Percentiles rank a stretch among this genome's conserved stretches.
These are phyloP conservation scores for Talaromyces atroroseus DNA, from an alignment of 2,329 filamentous ascomycete species.

Conservation along the genomic window DNA sequence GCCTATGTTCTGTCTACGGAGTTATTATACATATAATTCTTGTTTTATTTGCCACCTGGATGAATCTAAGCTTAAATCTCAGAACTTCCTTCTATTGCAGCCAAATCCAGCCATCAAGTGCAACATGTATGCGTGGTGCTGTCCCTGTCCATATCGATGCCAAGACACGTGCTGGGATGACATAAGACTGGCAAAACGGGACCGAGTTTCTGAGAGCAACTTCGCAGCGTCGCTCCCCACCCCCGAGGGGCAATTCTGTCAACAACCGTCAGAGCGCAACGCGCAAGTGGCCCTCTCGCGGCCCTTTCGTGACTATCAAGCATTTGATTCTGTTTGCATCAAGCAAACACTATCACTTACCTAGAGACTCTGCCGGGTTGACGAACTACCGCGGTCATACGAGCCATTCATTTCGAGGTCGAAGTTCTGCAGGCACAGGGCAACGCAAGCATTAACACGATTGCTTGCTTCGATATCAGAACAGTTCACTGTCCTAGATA, in stretches of 20 bases:
- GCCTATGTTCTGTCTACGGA: not conserved
- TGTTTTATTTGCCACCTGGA: not conserved
- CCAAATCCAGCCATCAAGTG: not conserved
- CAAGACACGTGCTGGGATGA: slow-evolving; percentile 4
- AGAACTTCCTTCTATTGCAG: not conserved
- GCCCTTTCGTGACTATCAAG: slow-evolving; percentile 1
- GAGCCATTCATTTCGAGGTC: not conserved
- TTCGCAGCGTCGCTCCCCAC: slow-evolving; percentile 1
- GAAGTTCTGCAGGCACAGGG: not conserved
- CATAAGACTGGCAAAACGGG: not conserved
- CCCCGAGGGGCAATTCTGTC: slow-evolving; percentile 11
- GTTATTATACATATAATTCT: not conserved
- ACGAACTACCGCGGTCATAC: not conserved
- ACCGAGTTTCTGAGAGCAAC: not conserved
- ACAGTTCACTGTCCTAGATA: not conserved
- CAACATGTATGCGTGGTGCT: not conserved
- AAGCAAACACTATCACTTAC: not conserved
- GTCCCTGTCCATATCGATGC: not conserved
- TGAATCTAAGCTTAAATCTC: not conserved
- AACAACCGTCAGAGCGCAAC: slow-evolving; percentile 10
- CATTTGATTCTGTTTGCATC: not conserved
- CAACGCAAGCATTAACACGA: not conserved
- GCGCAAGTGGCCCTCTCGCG: slow-evolving; percentile 7
- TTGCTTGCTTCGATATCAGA: not conserved
- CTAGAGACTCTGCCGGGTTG: not conserved